A percentile compares a stretch with the other conserved stretches of the same genome.
These are phyloP conservation scores for Neurospora sp. DNA, from an alignment of 495 filamentous ascomycete species.

Conservation along the genomic window DNA sequence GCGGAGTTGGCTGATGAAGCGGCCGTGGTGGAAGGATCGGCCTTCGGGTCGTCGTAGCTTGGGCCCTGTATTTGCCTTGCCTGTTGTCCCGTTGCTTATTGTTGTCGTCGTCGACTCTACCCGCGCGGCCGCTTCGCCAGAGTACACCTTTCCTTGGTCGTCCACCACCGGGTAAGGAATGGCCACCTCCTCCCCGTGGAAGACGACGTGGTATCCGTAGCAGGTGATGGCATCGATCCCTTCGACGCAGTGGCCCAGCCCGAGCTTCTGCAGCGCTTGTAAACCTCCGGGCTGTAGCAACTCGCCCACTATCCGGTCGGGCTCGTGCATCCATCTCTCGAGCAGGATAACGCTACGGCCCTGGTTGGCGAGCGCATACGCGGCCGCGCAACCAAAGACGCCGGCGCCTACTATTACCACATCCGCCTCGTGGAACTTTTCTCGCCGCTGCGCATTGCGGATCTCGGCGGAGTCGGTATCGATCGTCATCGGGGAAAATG, in stretches of 20 bases:
- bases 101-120: conserved; percentile 10
- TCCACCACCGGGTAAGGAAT: conserved; percentile 61
- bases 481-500: conserved; percentile 5
- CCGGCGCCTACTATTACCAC: conserved; percentile 87
- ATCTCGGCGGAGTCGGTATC: conserved; percentile 13
- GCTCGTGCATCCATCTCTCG: conserved; percentile 82
- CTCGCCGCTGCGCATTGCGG: conserved; percentile 31
- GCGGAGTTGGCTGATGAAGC: conserved; percentile 69
- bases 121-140: not conserved
- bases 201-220: conserved; percentile 80
- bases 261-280: conserved; percentile 67
- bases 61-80: conserved; percentile 7
- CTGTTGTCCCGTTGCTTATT: not conserved
- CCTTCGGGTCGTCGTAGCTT: conserved; percentile 45
- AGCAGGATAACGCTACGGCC: conserved; percentile 86
- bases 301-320: conserved; percentile 94
- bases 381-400: conserved; percentile 79
- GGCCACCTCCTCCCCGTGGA: conserved; percentile 63
- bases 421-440: conserved; percentile 47
- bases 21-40: conserved; percentile 71
- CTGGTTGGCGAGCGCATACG: conserved; percentile 70
- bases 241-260: conserved; percentile 73
- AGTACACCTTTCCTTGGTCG: conserved; percentile 13
- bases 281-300: conserved; percentile 89
- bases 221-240: conserved; percentile 77